These are phyloP conservation scores for Sisymbrium irio DNA, from an alignment of 345 rosid genomes.

Conservation along the genomic window DNA sequence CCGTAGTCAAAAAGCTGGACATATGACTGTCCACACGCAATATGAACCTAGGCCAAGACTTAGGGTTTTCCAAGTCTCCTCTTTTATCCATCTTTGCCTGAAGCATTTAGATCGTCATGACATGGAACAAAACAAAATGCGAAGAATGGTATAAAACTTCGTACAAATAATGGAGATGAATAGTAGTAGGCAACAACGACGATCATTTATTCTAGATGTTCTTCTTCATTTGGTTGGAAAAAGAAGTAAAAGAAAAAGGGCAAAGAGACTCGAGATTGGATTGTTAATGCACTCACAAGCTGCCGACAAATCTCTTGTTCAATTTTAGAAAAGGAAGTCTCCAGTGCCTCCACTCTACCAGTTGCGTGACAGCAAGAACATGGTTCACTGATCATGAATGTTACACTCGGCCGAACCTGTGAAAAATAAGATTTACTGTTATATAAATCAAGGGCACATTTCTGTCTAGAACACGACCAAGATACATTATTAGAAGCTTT, in stretches of 20 bases:
- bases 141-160: not conserved
- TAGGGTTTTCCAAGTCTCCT: conserved; percentile 67
- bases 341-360: conserved; percentile 96
- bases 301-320: conserved; percentile 89
- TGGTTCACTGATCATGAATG: conserved; percentile 95
- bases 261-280: not conserved
- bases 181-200: not conserved
- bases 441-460: not conserved
- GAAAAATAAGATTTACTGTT: not conserved
- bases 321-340: conserved; percentile 89
- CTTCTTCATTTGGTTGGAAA: conserved; percentile 1
- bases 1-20: conserved; percentile 79
- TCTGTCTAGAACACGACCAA: not conserved
- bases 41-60: conserved; percentile 84
- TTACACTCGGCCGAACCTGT: conserved; percentile 97
- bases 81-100: conserved; percentile 64
- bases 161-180: not conserved
- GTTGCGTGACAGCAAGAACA: conserved; percentile 92
- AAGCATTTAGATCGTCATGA: conserved; percentile 10
- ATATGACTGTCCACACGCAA: conserved; percentile 82
- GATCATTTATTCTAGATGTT: not conserved
- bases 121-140: not conserved
- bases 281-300: conserved; percentile 54
- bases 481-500: not conserved
- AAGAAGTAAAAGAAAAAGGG: not conserved